Evolutionary conservation across 768 basidiomycete genomes (phyloP).

Genomic region (Trametopsis cervina): DNA sequence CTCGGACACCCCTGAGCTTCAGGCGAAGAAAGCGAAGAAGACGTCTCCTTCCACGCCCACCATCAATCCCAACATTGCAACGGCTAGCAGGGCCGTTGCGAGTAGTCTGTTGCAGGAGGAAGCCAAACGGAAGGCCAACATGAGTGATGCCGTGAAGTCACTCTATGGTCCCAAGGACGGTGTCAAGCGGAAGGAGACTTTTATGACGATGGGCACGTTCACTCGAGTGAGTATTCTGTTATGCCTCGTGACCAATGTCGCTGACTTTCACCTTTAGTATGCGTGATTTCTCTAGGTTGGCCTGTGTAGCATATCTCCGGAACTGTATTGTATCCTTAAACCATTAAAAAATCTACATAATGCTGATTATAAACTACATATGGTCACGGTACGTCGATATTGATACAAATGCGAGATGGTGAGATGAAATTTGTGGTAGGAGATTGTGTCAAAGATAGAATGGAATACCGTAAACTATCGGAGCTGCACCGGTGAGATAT

Average conservation of each 20-base stretch:
- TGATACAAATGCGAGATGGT: neutral
- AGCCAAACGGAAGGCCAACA: conserved; percentile 70
- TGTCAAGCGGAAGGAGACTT: conserved; percentile 68
- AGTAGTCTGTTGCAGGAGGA: conserved; percentile 75
- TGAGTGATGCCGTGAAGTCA: conserved; percentile 84
- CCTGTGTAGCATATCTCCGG: conserved; percentile 6
- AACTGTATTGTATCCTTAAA: conserved; percentile 6
- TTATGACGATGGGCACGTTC: conserved; percentile 90
- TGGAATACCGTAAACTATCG: conserved; percentile 93
- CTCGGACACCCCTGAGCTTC: conserved; percentile 27
- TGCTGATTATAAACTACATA: too few relatives aligned
- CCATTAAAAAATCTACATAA: too few relatives aligned
- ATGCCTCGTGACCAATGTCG: neutral
- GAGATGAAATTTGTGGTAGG: too few relatives aligned
- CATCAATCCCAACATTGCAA: conserved; percentile 46
- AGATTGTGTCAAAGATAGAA: conserved; percentile 53
- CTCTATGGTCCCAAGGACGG: conserved; percentile 60
- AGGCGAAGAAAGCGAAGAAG: conserved; percentile 35
- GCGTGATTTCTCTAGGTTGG: conserved; percentile 11
- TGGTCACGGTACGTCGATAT: neutral
- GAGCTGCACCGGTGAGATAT: conserved; percentile 92
- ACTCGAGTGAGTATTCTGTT: conserved; percentile 59
- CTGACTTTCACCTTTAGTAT: conserved; percentile 13
- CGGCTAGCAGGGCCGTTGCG: conserved; percentile 59
- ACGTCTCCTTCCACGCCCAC: conserved; percentile 26